Percentiles rank a stretch among this genome's conserved stretches.
Evolutionary conservation across 2,329 filamentous ascomycete species (phyloP).

Genomic region (Claviceps digitariae): DNA sequence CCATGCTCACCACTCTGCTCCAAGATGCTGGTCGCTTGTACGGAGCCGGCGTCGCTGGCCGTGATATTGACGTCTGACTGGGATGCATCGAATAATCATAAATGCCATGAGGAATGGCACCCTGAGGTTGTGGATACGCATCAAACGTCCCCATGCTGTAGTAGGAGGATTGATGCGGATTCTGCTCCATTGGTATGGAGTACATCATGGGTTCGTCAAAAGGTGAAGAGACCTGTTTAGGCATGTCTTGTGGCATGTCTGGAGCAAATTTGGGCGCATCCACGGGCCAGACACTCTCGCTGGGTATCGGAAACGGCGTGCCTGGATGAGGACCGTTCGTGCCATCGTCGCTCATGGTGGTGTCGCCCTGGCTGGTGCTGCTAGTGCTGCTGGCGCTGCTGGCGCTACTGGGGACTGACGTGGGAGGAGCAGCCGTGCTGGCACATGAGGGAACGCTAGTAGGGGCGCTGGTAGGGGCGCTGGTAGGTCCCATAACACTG

Average conservation of each 20-base stretch:
- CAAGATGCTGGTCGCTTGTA: conserved; percentile 26
- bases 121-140: conserved; percentile 9
- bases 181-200: conserved; percentile 18
- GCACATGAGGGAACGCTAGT: not conserved
- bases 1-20: conserved; percentile 24
- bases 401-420: not conserved
- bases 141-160: conserved; percentile 9
- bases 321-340: conserved; percentile 25
- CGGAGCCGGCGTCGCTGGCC: conserved; percentile 25
- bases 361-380: conserved; percentile 10
- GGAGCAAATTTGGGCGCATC: conserved; percentile 27
- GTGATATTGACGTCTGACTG: conserved; percentile 13
- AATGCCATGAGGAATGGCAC: conserved; percentile 7
- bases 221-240: conserved; percentile 20
- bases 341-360: conserved; percentile 22
- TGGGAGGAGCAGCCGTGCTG: not conserved
- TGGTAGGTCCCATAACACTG: conserved; percentile 9
- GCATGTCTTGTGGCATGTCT: conserved; percentile 14
- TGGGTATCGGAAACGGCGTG: conserved; percentile 27
- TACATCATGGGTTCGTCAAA: conserved; percentile 18
- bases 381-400: too few species aligned
- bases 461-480: not conserved
- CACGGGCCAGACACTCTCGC: conserved; percentile 23
- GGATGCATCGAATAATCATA: conserved; percentile 15
- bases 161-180: conserved; percentile 15